Percentiles rank a stretch among this genome's conserved stretches.
phyloP scores from a whole-genome alignment of 768 basidiomycete species.

The Xerocomellus amylosporus region DNA sequence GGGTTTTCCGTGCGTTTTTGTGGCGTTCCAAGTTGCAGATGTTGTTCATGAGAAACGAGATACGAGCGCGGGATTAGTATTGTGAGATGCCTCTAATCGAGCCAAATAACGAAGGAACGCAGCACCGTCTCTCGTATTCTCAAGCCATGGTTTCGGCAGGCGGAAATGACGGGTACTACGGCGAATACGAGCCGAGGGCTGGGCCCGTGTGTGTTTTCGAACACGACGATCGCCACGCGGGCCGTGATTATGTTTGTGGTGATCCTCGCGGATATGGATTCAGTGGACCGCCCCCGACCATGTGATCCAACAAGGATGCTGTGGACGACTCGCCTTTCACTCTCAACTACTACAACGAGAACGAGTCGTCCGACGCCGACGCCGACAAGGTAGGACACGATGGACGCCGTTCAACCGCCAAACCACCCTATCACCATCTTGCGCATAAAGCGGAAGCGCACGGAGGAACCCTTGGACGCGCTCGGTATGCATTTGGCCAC shows the following conservation, averaged over 20 bases:
- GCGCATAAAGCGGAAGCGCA: slow-evolving; percentile 79
- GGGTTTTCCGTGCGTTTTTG: too few species aligned
- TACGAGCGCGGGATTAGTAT: too few species aligned
- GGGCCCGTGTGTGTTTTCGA: too few species aligned
- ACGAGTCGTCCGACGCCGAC: background rate
- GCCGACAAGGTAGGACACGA: slow-evolving; percentile 6
- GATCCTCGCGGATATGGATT: too few species aligned
- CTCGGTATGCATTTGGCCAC: slow-evolving; percentile 49
- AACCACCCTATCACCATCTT: slow-evolving; percentile 64
- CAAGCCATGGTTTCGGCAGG: background rate
- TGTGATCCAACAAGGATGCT: slow-evolving; percentile 3
- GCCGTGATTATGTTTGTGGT: too few species aligned
- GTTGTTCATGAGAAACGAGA: background rate
- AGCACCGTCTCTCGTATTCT: background rate
- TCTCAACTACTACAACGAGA: background rate
- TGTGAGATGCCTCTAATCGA: background rate
- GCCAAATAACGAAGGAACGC: too few species aligned
- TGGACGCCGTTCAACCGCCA: slow-evolving; percentile 21
- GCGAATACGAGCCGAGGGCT: too few species aligned
- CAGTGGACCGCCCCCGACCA: background rate
- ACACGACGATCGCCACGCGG: too few species aligned
- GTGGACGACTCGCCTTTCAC: background rate
- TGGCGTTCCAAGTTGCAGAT: too few species aligned
- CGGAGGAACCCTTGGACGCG: slow-evolving; percentile 79
- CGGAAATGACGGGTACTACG: background rate